Evolutionary conservation across 768 basidiomycete genomes (phyloP), one percentile per base, ranked within the genome.

Genomic region (Russula ochroleuca): DNA sequence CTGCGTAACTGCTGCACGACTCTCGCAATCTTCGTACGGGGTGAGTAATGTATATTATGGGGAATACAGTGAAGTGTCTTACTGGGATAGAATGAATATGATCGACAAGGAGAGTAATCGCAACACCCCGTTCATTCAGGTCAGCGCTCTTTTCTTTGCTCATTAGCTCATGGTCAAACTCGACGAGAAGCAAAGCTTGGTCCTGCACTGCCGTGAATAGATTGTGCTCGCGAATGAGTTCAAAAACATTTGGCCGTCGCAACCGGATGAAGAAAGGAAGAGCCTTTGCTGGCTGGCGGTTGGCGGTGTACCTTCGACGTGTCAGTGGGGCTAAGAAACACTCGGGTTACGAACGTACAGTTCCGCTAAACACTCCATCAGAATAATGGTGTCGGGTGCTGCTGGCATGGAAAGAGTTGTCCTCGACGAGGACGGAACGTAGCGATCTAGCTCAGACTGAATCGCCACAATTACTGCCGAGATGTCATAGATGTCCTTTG

Each of bases 61-160:
- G 28, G 15, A 58, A 10, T 43, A n/a, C 17, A n/a, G 31, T 37
- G 31, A 37, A 61, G 33, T 28, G 35, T 86, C 57, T 66, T 61
- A 94, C 96, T 5, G 95, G 94, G 71, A 99, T 98, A 15, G 96
- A 96, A 72, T 98, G 92, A 0, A 91, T 90, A 70, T 98, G 93
- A 67, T 98, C 87, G 17, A 98, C 94, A 31, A 99, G 80, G 59
- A 99, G 71, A 37, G 82, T 82, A 64, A 98, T 93, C 0, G 94
- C 94, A 41, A 87, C 83, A 40, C 92, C 91, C 62, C 85, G 77
- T 8, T 73, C 73, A 52, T 75, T 75, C 35, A 78, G 73, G 33
- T 75, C 74, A 0, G 78, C 81, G 7, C 73, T 73, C 67, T 78
- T 78, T 63, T 69, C 78, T 71, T 82, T 83, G 67, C 84, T 83